Conservation (phyloP, 2,329 filamentous ascomycete species). For the Colletotrichum abscissum region DNA sequence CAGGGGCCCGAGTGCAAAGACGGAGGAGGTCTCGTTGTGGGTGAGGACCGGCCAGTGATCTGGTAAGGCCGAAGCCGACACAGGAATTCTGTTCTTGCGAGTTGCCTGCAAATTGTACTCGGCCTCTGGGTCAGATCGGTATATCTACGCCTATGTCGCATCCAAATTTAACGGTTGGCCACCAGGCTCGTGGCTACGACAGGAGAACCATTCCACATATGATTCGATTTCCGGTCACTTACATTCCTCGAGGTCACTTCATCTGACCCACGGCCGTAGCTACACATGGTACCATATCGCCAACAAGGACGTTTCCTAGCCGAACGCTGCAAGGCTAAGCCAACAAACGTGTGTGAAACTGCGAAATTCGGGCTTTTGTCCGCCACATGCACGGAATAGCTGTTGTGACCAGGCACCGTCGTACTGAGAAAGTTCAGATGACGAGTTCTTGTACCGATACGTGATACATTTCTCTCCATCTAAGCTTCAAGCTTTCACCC, state of each 20-base stretch:
- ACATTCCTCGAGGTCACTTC: not conserved
- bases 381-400: constrained; percentile 9
- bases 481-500: constrained; percentile 14
- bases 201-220: not conserved
- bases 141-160: not conserved
- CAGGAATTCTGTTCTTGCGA: not conserved
- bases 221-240: not conserved
- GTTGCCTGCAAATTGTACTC: not conserved
- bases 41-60: not conserved
- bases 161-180: not conserved
- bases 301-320: not conserved
- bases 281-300: not conserved
- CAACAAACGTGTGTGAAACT: constrained; percentile 10
- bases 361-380: not conserved
- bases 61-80: not conserved
- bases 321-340: not conserved
- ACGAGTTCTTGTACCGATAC: constrained; percentile 9
- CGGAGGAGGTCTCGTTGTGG: not conserved
- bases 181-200: not conserved
- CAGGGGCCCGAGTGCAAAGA: not conserved
- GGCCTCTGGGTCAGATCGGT: not conserved
- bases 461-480: constrained; percentile 1
- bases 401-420: not conserved
- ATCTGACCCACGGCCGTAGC: not conserved
- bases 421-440: constrained; percentile 20